Base-by-base conservation (phyloP, 1,284 basidiomycete species). In the Apiotrichum sp. region DNA sequence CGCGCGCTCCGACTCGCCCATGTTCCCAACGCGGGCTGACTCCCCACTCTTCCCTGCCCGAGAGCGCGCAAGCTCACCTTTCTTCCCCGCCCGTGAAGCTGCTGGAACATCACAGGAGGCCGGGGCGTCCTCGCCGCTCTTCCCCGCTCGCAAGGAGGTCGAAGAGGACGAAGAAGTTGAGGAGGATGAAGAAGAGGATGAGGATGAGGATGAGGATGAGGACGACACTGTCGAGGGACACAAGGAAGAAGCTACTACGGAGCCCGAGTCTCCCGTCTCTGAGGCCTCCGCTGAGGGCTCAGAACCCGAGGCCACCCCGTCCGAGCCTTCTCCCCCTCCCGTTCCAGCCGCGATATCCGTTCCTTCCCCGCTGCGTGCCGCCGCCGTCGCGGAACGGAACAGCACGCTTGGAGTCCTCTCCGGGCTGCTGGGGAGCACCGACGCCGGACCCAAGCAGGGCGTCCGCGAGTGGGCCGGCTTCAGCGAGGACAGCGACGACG, bases 381-480 rank as follows among this genome's bases (percentile, higher is more conserved):
- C 60, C 46, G 66, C 58, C 5, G 58, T 57, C n/a, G 57, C 57
- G 3, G 71, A 73, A 55, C 55, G 59, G 38, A 58, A 58, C 6
- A 52, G 60, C 6, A 65, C 61, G 10, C 62, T 72, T 4, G 52
- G 58, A n/a, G 61, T 70, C 6, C 59, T 74, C 6, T 57, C 55
- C 38, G 62, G 64, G 1, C 55, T 72, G 2, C 57, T 73, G 1
- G 67, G 63, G n/a, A 62, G 55, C 3, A 44, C 52, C 2, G 39
- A 51, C 1, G 48, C 55, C 0, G 38, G 44, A 3, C 45, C 52
- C 2, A 59, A 54, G 50, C 50, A 58, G n/a, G 33, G 33, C 22
- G 47, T 36, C n/a, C 11, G 33, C 35, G 53, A 57, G 22, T 62
- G 58, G 60, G 61, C 56, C 9, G 64, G 63, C 3, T 68, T 62